Conservation (phyloP, 768 basidiomycete species). For the Calocybe gangraenosa region DNA sequence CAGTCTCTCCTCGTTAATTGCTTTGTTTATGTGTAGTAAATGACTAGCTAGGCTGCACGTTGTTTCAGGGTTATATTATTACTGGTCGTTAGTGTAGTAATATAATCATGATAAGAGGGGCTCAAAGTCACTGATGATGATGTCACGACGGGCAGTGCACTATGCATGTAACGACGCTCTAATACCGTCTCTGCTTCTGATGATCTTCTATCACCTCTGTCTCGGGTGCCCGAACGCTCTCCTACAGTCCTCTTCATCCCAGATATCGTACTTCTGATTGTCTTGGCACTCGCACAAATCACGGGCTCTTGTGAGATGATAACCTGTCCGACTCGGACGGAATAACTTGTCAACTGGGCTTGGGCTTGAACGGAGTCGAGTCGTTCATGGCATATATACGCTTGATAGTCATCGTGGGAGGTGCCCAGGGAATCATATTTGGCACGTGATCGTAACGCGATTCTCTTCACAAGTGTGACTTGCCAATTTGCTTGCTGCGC, state of each 20-base stretch:
- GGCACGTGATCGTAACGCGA: slow-evolving; percentile 24
- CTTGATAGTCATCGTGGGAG: too few species aligned
- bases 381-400: too few species aligned
- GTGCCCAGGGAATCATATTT: too few species aligned
- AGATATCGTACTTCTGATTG: too few species aligned
- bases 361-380: neutral
- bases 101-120: too few species aligned
- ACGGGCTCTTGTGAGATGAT: too few species aligned
- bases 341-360: neutral
- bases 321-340: neutral
- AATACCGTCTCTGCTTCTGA: slow-evolving; percentile 1
- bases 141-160: neutral
- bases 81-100: too few species aligned
- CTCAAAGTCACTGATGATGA: neutral
- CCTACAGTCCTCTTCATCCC: neutral
- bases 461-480: too few species aligned
- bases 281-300: too few species aligned
- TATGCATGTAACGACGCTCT: neutral
- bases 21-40: neutral
- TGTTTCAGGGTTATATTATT: too few species aligned
- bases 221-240: neutral
- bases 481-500: too few species aligned
- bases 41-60: neutral
- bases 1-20: slow-evolving; percentile 3
- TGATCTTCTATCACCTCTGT: slow-evolving; percentile 2